Percentiles rank a stretch among this genome's conserved stretches.
These are phyloP conservation scores for Lolium perenne DNA, from an alignment of 176 grass and related monocot genomes.

Conservation along the genomic window DNA sequence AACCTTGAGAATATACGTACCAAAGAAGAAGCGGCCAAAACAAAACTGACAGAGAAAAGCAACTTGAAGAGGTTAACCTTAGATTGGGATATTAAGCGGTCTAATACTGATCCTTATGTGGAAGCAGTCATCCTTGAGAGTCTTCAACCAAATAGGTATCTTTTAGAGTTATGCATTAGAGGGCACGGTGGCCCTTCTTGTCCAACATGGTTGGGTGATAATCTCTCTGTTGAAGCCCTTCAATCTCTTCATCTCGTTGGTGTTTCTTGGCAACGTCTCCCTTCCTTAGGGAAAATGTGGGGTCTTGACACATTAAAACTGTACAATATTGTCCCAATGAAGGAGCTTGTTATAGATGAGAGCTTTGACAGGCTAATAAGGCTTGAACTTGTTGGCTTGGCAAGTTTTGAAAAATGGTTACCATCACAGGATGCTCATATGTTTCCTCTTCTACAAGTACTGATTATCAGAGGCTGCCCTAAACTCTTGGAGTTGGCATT, in stretches of 20 bases:
- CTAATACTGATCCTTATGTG: background rate
- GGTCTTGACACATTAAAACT: background rate
- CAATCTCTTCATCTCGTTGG: background rate
- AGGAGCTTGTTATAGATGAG: background rate
- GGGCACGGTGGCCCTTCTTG: background rate
- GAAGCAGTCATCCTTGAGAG: background rate
- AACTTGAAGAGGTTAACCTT: background rate
- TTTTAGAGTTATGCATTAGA: background rate
- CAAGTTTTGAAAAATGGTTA: background rate
- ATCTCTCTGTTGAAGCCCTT: background rate
- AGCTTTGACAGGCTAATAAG: background rate
- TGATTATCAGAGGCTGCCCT: background rate
- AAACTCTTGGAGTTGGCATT: background rate
- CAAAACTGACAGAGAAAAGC: background rate
- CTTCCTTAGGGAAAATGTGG: background rate
- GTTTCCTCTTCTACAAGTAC: background rate
- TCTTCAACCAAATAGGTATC: background rate
- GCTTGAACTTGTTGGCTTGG: background rate
- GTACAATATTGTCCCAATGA: background rate
- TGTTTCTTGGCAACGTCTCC: background rate
- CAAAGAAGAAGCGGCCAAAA: background rate
- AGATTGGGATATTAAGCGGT: background rate
- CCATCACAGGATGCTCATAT: background rate
- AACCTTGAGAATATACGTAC: background rate
- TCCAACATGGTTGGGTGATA: background rate